Percentiles rank a stretch among this genome's conserved stretches.
Conservation (phyloP, 23 red algal species). For the Agarophyton chilense region DNA sequence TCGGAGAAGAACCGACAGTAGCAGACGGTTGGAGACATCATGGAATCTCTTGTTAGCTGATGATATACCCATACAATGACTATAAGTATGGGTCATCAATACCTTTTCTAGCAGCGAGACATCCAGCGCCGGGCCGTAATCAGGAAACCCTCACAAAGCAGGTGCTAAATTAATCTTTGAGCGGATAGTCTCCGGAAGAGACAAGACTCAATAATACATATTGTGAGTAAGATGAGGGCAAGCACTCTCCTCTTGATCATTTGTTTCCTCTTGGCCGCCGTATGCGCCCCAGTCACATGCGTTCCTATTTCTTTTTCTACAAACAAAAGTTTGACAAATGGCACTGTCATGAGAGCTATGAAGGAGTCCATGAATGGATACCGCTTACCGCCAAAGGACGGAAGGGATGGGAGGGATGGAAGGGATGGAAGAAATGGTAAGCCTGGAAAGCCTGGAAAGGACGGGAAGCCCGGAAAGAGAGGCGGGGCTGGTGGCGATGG, state of each 20-base stretch:
- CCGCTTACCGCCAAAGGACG: background rate
- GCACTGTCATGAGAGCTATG: background rate
- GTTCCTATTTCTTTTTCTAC: background rate
- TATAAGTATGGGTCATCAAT: no score
- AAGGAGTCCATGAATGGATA: background rate
- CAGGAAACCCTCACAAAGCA: no score
- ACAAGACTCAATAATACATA: background rate
- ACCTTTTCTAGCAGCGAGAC: no score
- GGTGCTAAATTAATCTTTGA: no score
- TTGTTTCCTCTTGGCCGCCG: background rate
- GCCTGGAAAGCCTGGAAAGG: slow-evolving; percentile 8
- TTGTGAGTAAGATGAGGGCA: background rate
- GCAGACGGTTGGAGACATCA: no score
- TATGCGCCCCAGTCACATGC: background rate
- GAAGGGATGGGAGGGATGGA: background rate
- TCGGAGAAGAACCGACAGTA: no score
- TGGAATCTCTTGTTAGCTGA: no score
- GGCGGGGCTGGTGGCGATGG: slow-evolving; percentile 6
- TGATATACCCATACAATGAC: no score
- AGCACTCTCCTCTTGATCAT: background rate
- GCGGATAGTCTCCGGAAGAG: no score
- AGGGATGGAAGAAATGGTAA: slow-evolving; percentile 1
- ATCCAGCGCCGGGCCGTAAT: no score
- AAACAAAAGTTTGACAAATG: background rate
- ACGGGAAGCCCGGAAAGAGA: slow-evolving; percentile 7